phyloP scores from a whole-genome alignment of 2,329 filamentous ascomycete species.

The Colletotrichum cordylinicola region DNA sequence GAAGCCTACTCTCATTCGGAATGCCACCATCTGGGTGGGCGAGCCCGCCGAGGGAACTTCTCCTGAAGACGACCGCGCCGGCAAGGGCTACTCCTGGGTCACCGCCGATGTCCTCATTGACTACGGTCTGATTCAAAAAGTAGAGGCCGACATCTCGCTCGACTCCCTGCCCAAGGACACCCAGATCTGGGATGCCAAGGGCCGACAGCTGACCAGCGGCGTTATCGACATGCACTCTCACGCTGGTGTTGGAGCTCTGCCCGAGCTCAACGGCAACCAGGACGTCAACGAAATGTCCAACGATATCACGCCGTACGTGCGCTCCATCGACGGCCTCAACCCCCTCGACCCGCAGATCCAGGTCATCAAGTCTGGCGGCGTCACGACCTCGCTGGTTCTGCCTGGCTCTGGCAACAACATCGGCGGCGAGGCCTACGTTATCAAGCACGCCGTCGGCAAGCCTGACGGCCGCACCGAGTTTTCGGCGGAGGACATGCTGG shows the following conservation, averaged over 20 bases:
- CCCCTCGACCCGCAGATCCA: slow-evolving; percentile 69
- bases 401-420: slow-evolving; percentile 78
- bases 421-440: slow-evolving; percentile 71
- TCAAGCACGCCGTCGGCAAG: slow-evolving; percentile 71
- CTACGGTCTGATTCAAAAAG: slow-evolving; percentile 63
- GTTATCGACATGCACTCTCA: slow-evolving; percentile 78
- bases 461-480: slow-evolving; percentile 66
- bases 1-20: slow-evolving; percentile 67
- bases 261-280: slow-evolving; percentile 55
- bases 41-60: slow-evolving; percentile 61
- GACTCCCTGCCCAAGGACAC: slow-evolving; percentile 51
- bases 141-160: slow-evolving; percentile 49
- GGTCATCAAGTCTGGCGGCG: slow-evolving; percentile 75
- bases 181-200: slow-evolving; percentile 61
- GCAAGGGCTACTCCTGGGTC: slow-evolving; percentile 66
- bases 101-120: slow-evolving; percentile 66
- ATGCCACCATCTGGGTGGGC: slow-evolving; percentile 71
- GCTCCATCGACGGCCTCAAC: slow-evolving; percentile 69
- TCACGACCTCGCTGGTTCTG: slow-evolving; percentile 71
- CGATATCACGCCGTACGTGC: slow-evolving; percentile 72
- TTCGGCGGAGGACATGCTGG: slow-evolving; percentile 67
- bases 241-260: slow-evolving; percentile 64
- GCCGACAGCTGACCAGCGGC: slow-evolving; percentile 67
- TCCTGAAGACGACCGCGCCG: slow-evolving; percentile 58
- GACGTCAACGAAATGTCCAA: slow-evolving; percentile 70